Evolutionary conservation across 108 stramenopile genomes (phyloP), one percentile per base, ranked within the genome.

Genomic region (Cylindrotheca fusiformis): DNA sequence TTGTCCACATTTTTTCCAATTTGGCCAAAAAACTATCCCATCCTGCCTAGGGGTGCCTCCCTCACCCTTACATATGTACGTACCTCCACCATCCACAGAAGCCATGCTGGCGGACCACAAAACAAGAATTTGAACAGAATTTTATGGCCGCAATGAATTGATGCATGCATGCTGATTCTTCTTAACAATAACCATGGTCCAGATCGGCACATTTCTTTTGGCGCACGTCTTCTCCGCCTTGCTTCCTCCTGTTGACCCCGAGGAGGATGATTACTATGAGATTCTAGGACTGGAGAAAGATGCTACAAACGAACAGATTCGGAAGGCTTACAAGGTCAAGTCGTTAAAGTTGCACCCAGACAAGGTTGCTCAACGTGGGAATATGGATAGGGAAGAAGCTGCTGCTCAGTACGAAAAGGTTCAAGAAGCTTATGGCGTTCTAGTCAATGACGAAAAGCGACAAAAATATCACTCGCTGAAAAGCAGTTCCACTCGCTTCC

Each of bases 301-400:
- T 58, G 84, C 86, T 20, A 82, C 72, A 3, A 54, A 71, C 8
- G 88, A 90, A 32, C 82, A 86, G 46, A 75, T 93, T 52, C 79
- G 84, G 62, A 89, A 86, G 65, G 92, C 92, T 26, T 93, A 93
- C 79, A 72, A 79, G 50, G 84, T 86, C 44, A 71, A 69, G 21
- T 79, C 78, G 6, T 69, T 93, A 45, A 65, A 66, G 63, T 63
- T 87, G 52, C 92, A 93, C 53, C 92, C 92, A 51, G 92, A 93
- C 65, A 93, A 90, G 54, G 45, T 90, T 24, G 82, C 84, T 10
- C 92, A 93, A 74, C 86, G 86, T 1, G 81, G 86, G 19, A 82
- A 55, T 18, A 74, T 68, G 30, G 72, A 75, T 18, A 27, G 22
- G 44, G 85, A 82, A 32, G 84, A 88, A 55, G 83, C 86, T 18